Conservation (phyloP, 352 stramenopile species). For the Phytophthora pistaciae region DNA sequence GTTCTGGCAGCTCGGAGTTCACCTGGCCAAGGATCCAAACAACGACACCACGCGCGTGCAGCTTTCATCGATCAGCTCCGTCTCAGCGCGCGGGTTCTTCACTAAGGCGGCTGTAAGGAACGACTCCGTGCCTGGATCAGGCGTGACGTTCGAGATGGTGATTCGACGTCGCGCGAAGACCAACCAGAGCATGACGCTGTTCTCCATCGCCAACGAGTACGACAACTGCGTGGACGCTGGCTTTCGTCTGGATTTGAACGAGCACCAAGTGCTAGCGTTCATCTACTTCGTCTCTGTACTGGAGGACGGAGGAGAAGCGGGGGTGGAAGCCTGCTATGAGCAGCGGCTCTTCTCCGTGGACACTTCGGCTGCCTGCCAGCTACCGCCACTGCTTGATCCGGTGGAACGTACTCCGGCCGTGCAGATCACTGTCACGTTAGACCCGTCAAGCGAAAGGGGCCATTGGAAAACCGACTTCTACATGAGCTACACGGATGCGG, state of each 20-base stretch:
- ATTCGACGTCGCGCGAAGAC: slow-evolving; percentile 43
- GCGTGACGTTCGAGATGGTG: slow-evolving; percentile 79
- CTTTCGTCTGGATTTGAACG: slow-evolving; percentile 74
- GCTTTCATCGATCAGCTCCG: slow-evolving; percentile 58
- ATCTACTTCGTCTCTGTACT: slow-evolving; percentile 71
- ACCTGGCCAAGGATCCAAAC: slow-evolving; percentile 35
- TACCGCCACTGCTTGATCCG: slow-evolving; percentile 39
- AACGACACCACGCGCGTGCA: slow-evolving; percentile 52
- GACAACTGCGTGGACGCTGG: slow-evolving; percentile 69
- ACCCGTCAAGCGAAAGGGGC: slow-evolving; percentile 39
- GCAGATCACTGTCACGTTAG: slow-evolving; percentile 64
- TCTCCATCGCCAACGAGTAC: slow-evolving; percentile 74
- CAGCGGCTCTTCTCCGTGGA: slow-evolving; percentile 53
- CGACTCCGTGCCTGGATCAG: slow-evolving; percentile 8
- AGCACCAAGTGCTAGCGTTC: slow-evolving; percentile 62
- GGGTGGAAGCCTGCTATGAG: slow-evolving; percentile 63
- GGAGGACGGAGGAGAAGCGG: slow-evolving; percentile 29
- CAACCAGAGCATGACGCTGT: slow-evolving; percentile 74
- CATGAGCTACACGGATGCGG: slow-evolving; percentile 60
- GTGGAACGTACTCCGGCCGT: slow-evolving; percentile 59
- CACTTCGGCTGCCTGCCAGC: slow-evolving; percentile 36
- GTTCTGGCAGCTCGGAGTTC: slow-evolving; percentile 56
- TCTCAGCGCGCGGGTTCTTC: slow-evolving; percentile 66
- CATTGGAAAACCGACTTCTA: slow-evolving; percentile 57
- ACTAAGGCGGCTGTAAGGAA: slow-evolving; percentile 36